phyloP scores from a whole-genome alignment of 345 rosid species.

The Brassica juncea region DNA sequence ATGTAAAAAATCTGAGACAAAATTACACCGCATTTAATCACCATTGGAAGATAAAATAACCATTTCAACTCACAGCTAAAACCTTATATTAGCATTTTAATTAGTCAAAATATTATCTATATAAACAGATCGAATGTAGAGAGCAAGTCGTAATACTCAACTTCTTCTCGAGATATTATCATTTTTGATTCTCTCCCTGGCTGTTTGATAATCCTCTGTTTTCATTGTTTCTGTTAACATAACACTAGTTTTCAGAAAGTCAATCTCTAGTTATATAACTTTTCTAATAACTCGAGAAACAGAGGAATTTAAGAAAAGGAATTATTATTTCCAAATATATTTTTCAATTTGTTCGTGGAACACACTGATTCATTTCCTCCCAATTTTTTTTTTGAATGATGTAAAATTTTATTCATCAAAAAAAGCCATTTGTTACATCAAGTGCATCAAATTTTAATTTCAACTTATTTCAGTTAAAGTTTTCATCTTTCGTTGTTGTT shows the following conservation, averaged over 20 bases:
- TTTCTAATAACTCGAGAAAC: background rate
- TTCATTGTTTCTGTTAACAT: background rate
- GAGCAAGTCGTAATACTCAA: conserved; percentile 9
- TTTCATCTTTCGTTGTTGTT: background rate
- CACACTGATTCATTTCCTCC: background rate
- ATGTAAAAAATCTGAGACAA: background rate
- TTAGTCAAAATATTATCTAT: background rate
- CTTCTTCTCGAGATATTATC: conserved; percentile 16
- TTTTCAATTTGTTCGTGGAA: background rate
- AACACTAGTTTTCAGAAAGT: background rate
- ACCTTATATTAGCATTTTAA: background rate
- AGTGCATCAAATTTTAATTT: background rate
- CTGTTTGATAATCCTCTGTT: conserved; percentile 3
- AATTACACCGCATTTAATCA: background rate
- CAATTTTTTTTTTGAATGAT: background rate
- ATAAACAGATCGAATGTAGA: background rate
- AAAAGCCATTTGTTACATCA: background rate
- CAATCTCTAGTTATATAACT: background rate
- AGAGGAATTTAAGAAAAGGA: conserved; percentile 10
- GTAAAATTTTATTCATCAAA: background rate
- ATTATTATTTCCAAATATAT: background rate
- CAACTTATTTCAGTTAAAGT: background rate
- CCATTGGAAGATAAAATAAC: background rate
- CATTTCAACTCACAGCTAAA: conserved; percentile 8
- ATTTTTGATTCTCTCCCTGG: background rate